Base-by-base conservation (phyloP, 1,284 basidiomycete species). In the Fomitopsis schrenkii region DNA sequence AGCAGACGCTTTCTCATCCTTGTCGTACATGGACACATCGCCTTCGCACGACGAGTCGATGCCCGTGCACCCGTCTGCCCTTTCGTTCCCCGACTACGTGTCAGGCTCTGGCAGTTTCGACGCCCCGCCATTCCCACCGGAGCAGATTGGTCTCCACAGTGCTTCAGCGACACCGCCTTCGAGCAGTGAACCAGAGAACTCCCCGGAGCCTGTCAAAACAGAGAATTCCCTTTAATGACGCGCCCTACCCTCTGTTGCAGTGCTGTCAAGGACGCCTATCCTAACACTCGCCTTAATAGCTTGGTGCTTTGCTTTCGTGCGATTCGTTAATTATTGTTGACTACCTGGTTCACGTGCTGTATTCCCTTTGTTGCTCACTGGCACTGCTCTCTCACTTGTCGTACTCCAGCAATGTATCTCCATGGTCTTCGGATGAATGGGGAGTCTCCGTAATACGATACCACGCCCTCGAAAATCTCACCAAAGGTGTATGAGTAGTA, bases 1-100 rank as follows among this genome's bases (percentile, higher is more conserved):
- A 69, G 70, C 85, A 33, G 89, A 90, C 70, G 82, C 83, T 28
- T 91, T 89, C 72, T 82, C 81, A 57, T 78, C 86, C 44, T 77
- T 90, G 68, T 82, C 86, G 50, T 91, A 90, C 73, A 89, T 92
- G 86, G 90, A 91, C 73, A 79, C 87, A 54, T 75, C 86, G 35
- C 76, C 83, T 46, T 68, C 82, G 58, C 83, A 86, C 59, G 87
- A 90, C 65, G 88, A 72, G 57, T 65, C 67, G 30, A 50, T 72
- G 57, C 62, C 68, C 63, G 78, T 83, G 61, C 86, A 86, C 68
- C 79, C 82, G 67, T 76, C 82, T 46, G 83, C 83, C 38, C 78
- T 73, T 48, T 80, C 83, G 36, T 91, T 90, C 73, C 76, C 83
- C 60, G 90, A 91, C 74, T 92, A 89, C 68, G 79, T 78, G 38